These are phyloP conservation scores for Erodium maritimum DNA, from an alignment of 345 rosid genomes.

Conservation along the genomic window DNA sequence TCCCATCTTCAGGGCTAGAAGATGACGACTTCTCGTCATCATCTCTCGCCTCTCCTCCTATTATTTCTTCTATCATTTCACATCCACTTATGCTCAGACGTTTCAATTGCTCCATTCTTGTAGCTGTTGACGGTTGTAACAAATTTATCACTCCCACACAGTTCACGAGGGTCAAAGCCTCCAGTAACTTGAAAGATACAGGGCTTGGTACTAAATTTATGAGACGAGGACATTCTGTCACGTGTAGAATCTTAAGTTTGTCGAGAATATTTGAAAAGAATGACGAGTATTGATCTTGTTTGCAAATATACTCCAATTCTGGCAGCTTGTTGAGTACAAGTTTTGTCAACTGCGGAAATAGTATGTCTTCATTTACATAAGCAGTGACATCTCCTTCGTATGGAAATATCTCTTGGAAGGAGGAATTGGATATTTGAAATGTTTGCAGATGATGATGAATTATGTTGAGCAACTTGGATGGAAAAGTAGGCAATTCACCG, in stretches of 20 bases:
- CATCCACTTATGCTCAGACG: slow-evolving; percentile 5
- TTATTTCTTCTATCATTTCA: slow-evolving; percentile 1
- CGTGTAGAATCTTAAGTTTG: neutral
- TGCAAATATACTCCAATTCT: neutral
- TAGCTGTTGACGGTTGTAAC: neutral
- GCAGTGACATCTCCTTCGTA: neutral
- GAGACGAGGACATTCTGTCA: neutral
- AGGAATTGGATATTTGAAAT: neutral
- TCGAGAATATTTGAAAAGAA: neutral
- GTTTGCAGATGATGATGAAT: neutral
- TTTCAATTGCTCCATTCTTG: neutral
- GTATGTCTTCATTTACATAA: neutral
- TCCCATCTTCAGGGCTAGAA: neutral
- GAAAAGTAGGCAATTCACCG: neutral
- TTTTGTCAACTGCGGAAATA: neutral
- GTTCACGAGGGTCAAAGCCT: too few relatives aligned
- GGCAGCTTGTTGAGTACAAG: neutral
- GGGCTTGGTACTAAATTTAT: slow-evolving; percentile 6
- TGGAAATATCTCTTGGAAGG: neutral
- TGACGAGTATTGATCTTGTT: neutral
- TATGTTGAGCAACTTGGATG: neutral
- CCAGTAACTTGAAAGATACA: neutral
- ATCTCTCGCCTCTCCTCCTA: neutral
- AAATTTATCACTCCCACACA: slow-evolving; percentile 4
- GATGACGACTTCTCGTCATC: too few relatives aligned